These are phyloP conservation scores for Eucalyptus erythrocorys DNA, from an alignment of 345 rosid genomes.

Conservation along the genomic window DNA sequence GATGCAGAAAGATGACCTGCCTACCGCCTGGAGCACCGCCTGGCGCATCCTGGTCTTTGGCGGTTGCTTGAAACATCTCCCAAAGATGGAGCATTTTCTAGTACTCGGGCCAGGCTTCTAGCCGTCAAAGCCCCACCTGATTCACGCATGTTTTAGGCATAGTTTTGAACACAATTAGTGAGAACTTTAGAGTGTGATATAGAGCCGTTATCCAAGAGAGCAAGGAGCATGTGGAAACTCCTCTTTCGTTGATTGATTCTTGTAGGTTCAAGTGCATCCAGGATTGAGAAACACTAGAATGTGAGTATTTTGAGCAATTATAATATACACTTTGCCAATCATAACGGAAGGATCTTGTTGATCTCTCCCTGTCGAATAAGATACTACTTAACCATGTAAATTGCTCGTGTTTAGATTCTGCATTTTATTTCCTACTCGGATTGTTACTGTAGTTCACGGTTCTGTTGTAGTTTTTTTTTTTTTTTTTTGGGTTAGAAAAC, in stretches of 20 bases:
- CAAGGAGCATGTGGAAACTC: background rate
- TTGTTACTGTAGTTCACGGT: background rate
- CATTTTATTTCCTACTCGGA: background rate
- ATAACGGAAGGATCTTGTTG: no score
- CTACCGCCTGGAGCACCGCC: background rate
- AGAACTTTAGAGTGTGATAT: background rate
- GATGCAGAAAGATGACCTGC: background rate
- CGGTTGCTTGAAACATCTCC: background rate
- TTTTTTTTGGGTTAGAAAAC: no score
- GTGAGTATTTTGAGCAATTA: background rate
- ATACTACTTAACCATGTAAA: background rate
- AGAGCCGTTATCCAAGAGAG: background rate
- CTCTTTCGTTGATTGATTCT: background rate
- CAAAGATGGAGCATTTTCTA: background rate
- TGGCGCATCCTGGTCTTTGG: background rate
- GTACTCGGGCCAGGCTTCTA: background rate
- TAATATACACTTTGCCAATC: background rate
- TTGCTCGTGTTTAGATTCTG: background rate
- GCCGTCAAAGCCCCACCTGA: background rate
- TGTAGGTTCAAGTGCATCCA: background rate
- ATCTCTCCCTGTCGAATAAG: background rate
- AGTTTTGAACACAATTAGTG: background rate
- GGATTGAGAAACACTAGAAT: fast-evolving
- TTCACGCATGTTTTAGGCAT: background rate
- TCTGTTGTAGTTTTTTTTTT: no score